A percentile compares a stretch with the other conserved stretches of the same genome.
Conservation (phyloP, 2,329 filamentous ascomycete genomes). For the Trichoderma sp. region DNA sequence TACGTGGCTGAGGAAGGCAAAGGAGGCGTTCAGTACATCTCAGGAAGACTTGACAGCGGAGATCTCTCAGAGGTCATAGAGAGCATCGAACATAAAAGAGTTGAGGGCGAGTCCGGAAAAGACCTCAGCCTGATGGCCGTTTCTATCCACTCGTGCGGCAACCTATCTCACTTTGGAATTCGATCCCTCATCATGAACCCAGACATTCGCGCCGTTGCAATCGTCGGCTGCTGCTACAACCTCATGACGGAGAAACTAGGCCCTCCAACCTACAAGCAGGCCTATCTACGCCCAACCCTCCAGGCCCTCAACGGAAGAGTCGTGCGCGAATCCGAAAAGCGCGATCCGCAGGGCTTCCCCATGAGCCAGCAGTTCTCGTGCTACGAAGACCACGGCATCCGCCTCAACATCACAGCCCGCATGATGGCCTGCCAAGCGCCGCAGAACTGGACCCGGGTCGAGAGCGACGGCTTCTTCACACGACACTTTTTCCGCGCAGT, state of each 20-base stretch:
- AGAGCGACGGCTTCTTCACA: slow-evolving; percentile 86
- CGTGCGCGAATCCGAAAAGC: slow-evolving; percentile 66
- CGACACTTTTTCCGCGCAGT: slow-evolving; percentile 91
- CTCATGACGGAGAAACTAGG: slow-evolving; percentile 87
- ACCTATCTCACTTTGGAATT: slow-evolving; percentile 93
- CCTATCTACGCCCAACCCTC: slow-evolving; percentile 69
- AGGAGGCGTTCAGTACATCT: slow-evolving; percentile 75
- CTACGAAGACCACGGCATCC: slow-evolving; percentile 64
- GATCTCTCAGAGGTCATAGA: slow-evolving; percentile 68
- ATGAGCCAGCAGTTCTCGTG: slow-evolving; percentile 74
- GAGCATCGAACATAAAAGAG: slow-evolving; percentile 50
- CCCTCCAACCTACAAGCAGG: slow-evolving; percentile 82
- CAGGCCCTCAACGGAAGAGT: slow-evolving; percentile 70
- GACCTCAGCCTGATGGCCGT: slow-evolving; percentile 74
- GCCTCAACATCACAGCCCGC: slow-evolving; percentile 91
- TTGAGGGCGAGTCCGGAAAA: slow-evolving; percentile 30
- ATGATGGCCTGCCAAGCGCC: slow-evolving; percentile 99
- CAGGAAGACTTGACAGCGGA: slow-evolving; percentile 72
- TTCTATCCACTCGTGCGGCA: slow-evolving; percentile 95
- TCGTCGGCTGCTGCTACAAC: slow-evolving; percentile 98
- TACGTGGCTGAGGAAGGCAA: slow-evolving; percentile 62
- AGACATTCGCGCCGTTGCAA: slow-evolving; percentile 83
- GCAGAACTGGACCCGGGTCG: slow-evolving; percentile 80
- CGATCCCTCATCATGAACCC: slow-evolving; percentile 83
- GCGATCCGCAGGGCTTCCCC: slow-evolving; percentile 89